Evolutionary conservation across 148 eudicot genomes (phyloP).

Genomic region (Heliamphora exappendiculata): DNA sequence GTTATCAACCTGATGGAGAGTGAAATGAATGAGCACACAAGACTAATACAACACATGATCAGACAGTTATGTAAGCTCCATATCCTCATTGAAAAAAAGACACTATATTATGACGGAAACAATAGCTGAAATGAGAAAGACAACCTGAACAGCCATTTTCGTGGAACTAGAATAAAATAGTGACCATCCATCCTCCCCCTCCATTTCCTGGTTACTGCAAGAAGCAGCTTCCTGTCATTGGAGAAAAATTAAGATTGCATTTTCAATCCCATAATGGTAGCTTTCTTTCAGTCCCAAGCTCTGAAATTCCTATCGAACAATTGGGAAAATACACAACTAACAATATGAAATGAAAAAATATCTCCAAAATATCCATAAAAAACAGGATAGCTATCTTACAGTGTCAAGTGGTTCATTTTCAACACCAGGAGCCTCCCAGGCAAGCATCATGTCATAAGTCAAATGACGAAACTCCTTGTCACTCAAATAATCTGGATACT

Average conservation of each 20-base stretch:
- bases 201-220: constrained; percentile 36
- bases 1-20: constrained; percentile 49
- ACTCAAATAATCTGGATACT: constrained; percentile 44
- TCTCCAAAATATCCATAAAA: not conserved
- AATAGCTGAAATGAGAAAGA: constrained; percentile 12
- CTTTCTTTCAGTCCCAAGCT: not conserved
- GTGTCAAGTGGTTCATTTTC: constrained; percentile 25
- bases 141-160: constrained; percentile 73
- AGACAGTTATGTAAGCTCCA: not conserved
- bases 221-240: constrained; percentile 38
- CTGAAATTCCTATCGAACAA: not conserved
- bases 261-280: not conserved
- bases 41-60: constrained; percentile 2
- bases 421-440: constrained; percentile 66
- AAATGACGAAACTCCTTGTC: constrained; percentile 66
- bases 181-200: constrained; percentile 77
- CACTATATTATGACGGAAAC: not conserved
- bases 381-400: constrained; percentile 29
- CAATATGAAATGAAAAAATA: not conserved
- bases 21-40: not conserved
- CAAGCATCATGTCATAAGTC: constrained; percentile 81
- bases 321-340: not conserved
- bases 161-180: constrained; percentile 67
- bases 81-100: not conserved
- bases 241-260: constrained; percentile 5